These are phyloP conservation scores for Hyphopichia pseudoburtonii DNA, from an alignment of 1,139 yeast species.

Conservation along the genomic window DNA sequence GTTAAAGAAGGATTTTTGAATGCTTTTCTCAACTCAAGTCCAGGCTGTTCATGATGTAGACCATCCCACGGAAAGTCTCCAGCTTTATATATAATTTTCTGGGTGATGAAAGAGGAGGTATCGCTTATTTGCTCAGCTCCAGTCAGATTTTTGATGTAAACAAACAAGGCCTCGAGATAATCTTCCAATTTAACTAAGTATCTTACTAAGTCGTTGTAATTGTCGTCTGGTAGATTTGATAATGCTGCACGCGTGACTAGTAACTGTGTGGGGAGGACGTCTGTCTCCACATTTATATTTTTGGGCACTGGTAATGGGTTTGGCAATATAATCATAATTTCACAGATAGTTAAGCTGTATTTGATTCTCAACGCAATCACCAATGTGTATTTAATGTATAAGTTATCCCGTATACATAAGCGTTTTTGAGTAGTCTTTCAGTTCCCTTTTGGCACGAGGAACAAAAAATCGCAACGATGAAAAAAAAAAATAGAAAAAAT, in stretches of 20 bases:
- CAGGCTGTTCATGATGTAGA: conserved; percentile 4
- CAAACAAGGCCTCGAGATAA: conserved; percentile 29
- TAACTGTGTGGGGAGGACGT: conserved; percentile 14
- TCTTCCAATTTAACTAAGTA: conserved; percentile 34
- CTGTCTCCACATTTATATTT: conserved; percentile 4
- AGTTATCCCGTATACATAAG: no score
- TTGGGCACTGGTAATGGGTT: conserved; percentile 31
- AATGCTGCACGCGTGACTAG: conserved; percentile 19
- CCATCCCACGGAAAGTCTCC: conserved; percentile 18
- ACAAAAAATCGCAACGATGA: neutral
- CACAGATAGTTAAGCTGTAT: no score
- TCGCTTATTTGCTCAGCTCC: neutral
- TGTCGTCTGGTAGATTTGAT: conserved; percentile 12
- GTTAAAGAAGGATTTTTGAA: conserved; percentile 1
- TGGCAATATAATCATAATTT: conserved; percentile 35
- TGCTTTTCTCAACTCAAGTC: neutral
- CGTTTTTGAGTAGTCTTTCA: no score
- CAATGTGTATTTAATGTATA: no score
- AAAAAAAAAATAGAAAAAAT: neutral
- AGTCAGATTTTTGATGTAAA: conserved; percentile 8
- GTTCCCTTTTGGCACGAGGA: neutral
- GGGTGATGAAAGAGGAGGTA: conserved; percentile 5
- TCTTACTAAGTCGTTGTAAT: conserved; percentile 30
- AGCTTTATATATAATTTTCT: conserved; percentile 4
- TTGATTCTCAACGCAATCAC: no score